Evolutionary conservation across 2,329 filamentous ascomycete genomes (phyloP), one percentile per base, ranked within the genome.

Genomic region (Aquanectria penicillioides): DNA sequence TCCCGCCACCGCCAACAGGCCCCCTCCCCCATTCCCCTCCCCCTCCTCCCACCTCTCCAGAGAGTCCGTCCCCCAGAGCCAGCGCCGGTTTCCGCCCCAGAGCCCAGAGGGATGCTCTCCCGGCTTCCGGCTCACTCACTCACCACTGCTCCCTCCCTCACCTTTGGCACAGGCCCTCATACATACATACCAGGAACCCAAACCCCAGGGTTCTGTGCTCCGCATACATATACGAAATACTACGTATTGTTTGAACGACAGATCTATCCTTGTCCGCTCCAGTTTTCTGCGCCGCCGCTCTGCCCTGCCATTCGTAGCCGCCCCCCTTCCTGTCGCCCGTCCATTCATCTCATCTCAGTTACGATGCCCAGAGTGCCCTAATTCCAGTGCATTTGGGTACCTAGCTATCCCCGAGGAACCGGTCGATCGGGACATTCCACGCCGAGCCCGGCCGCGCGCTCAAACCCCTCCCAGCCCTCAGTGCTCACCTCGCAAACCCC

Each of bases 351-450:
- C 25, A 53, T 26, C 38, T 36, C 29, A 20, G n/a, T 17, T 31
- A 43, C 29, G 28, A 11, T 25, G 29, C 46, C 23, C 17, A n/a
- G n/a, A n/a, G 13, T 23, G 25, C 17, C 34, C 54, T 47, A 52
- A 51, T 57, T 26, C 37, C 20, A 50, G 26, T 25, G 38, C 25
- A 46, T 28, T 51, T 51, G 54, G 47, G n/a, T n/a, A n/a, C n/a
- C n/a, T 41, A 51, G 40, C 25, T 40, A 18, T 46, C 46, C 47
- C 47, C 54, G 34, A 58, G 43, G 55, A 53, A 58, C 48, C 41
- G 48, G 49, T 58, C 41, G 41, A 58, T 52, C 55, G 48, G 55
- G 48, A 58, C 28, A 58, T 53, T 52, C 26, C 34, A 52, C 36
- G 41, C 55, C 48, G 55, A 58, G 48, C 28, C 36, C 48, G 25